A percentile compares a stretch with the other conserved stretches of the same genome.
Evolutionary conservation across 306 rosid genomes (phyloP).

Genomic region (Prosopis cineraria): DNA sequence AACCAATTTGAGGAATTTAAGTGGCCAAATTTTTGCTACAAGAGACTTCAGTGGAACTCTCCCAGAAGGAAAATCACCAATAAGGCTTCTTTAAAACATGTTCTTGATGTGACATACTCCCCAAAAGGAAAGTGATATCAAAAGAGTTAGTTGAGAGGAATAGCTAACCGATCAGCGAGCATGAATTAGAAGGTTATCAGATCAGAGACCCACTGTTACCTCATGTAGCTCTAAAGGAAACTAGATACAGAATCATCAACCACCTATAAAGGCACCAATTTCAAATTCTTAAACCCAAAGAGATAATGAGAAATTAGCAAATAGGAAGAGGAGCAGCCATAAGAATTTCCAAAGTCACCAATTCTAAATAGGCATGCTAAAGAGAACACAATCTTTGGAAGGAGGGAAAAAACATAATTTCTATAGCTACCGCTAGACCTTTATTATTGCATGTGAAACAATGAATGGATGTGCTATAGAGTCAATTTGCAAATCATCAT

Average conservation of each 20-base stretch:
- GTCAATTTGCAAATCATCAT: conserved; percentile 32
- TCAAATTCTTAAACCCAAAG: not conserved
- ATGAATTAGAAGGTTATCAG: not conserved
- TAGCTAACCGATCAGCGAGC: not conserved
- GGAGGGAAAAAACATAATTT: not conserved
- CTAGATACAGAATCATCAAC: not conserved
- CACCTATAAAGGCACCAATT: not conserved
- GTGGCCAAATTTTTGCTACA: not conserved
- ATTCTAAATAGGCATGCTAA: not conserved
- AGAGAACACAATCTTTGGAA: not conserved
- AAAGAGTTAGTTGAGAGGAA: not conserved
- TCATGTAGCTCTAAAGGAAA: not conserved
- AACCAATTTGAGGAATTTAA: not conserved
- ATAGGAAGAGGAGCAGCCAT: not conserved
- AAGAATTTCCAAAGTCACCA: not conserved
- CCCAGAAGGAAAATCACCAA: not conserved
- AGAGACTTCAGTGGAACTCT: not conserved
- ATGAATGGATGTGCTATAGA: not conserved
- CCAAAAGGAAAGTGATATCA: not conserved
- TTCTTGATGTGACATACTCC: not conserved
- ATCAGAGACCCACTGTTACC: not conserved
- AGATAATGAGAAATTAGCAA: not conserved
- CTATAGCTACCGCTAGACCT: not conserved
- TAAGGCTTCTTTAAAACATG: not conserved
- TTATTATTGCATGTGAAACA: conserved; percentile 15